Conservation (phyloP, 73 alveolate genomes). For the Paramecium caudatum region DNA sequence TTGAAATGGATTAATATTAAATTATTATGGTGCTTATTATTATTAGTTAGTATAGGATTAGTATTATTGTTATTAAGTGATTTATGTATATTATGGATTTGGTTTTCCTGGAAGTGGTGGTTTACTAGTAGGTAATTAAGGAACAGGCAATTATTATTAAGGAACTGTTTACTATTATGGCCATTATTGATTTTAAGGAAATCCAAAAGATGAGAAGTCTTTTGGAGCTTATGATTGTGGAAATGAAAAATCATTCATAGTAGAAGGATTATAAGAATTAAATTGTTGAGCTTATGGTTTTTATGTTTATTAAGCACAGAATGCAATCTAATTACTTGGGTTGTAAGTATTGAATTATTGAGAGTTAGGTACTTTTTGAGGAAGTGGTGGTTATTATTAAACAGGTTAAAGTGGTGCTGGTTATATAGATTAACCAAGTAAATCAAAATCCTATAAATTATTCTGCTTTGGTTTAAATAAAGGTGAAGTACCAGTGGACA, state of each 20-base stretch:
- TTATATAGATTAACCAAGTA: not conserved
- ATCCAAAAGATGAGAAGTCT: not conserved
- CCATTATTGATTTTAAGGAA: not conserved
- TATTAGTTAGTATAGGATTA: not conserved
- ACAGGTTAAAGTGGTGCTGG: not conserved
- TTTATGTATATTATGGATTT: not conserved
- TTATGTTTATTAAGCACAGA: too few species aligned
- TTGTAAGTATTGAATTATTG: not conserved
- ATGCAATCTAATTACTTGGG: not conserved
- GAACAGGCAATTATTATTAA: not conserved
- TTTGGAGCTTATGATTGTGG: not conserved
- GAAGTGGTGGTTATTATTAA: not conserved
- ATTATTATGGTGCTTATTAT: not conserved
- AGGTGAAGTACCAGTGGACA: too few species aligned
- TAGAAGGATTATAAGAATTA: too few species aligned
- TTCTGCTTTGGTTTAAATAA: not conserved
- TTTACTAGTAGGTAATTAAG: constrained; percentile 12
- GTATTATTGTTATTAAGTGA: not conserved
- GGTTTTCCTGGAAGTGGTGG: constrained; percentile 42
- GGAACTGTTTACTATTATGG: not conserved
- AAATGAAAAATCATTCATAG: not conserved
- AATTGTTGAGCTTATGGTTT: not conserved
- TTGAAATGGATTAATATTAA: not conserved
- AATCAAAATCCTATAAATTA: constrained; percentile 37
- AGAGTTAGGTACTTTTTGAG: not conserved